These are phyloP conservation scores for Stenogyne calaminthoides DNA, from an alignment of 305 asterid species.

Conservation along the genomic window DNA sequence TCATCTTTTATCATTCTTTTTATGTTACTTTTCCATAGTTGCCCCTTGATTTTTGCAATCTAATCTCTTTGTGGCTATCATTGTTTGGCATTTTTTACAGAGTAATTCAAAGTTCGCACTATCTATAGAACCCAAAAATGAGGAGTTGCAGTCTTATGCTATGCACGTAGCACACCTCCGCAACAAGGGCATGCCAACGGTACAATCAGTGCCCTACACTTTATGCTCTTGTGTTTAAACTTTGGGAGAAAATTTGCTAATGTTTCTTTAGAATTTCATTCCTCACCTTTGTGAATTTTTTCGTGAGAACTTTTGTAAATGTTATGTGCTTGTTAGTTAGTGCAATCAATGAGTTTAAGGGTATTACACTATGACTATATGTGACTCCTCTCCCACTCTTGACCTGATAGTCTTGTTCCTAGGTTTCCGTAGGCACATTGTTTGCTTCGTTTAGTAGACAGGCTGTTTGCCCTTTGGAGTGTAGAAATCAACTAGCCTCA, in stretches of 20 bases:
- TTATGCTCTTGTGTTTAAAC: constrained; percentile 21
- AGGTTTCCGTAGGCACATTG: not conserved
- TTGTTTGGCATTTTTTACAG: constrained; percentile 46
- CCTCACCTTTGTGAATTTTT: not conserved
- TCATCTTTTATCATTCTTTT: constrained; percentile 11
- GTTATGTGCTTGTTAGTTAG: not conserved
- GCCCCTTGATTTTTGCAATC: constrained; percentile 20
- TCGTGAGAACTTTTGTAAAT: not conserved
- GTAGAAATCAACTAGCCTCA: not conserved
- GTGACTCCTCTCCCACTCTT: not conserved
- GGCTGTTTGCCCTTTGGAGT: not conserved
- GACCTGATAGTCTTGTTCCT: constrained; percentile 8
- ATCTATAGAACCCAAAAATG: constrained; percentile 82
- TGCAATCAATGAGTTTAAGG: not conserved
- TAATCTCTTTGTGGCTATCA: constrained; percentile 25
- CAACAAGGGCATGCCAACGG: constrained; percentile 87
- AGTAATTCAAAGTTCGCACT: constrained; percentile 95
- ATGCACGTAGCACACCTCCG: constrained; percentile 59
- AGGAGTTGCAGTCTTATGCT: constrained; percentile 77
- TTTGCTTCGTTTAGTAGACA: constrained; percentile 6
- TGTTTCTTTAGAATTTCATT: not conserved
- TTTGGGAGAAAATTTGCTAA: not conserved
- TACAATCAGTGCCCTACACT: constrained; percentile 32
- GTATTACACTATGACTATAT: not conserved
- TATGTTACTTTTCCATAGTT: not conserved